phyloP scores from a whole-genome alignment of 2,329 filamentous ascomycete species.

The Monascus ruber region DNA sequence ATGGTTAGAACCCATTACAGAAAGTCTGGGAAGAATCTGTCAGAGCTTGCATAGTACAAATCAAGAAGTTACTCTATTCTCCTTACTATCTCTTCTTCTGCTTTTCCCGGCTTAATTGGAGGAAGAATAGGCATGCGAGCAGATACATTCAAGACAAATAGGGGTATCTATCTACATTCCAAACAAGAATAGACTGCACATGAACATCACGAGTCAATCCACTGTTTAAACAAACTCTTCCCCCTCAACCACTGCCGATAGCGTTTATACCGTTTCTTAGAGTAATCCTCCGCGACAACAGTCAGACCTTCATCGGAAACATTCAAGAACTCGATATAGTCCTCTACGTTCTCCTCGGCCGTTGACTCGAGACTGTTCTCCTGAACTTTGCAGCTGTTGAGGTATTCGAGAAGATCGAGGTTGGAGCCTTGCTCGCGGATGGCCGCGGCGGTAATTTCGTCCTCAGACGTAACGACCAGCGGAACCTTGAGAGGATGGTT shows the following conservation, averaged over 20 bases:
- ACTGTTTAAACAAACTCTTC: constrained; percentile 93
- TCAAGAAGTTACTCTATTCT: too few relatives aligned
- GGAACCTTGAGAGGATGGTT: constrained; percentile 81
- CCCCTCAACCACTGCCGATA: constrained; percentile 91
- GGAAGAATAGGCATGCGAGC: too few relatives aligned
- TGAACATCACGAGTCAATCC: constrained; percentile 34
- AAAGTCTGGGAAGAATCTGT: too few relatives aligned
- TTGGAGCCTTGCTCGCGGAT: constrained; percentile 31
- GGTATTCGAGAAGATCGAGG: constrained; percentile 68
- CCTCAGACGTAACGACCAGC: constrained; percentile 42
- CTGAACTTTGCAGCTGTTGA: constrained; percentile 56
- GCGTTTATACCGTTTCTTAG: constrained; percentile 92
- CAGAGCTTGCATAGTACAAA: too few relatives aligned
- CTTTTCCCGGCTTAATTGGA: too few relatives aligned
- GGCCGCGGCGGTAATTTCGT: constrained; percentile 23
- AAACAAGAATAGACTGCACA: neutral
- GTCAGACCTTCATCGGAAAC: constrained; percentile 75
- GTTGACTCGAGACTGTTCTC: constrained; percentile 34
- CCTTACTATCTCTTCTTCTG: too few relatives aligned
- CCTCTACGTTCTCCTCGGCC: constrained; percentile 54
- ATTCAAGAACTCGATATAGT: constrained; percentile 66
- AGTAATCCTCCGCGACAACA: constrained; percentile 72
- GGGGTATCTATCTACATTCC: too few relatives aligned
- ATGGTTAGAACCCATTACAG: too few relatives aligned
- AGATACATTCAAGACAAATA: too few relatives aligned